Percentiles rank a stretch among this genome's conserved stretches.
These are phyloP conservation scores for Sanguinoderma infundibulare DNA, from an alignment of 1,284 basidiomycete genomes.

Conservation along the genomic window DNA sequence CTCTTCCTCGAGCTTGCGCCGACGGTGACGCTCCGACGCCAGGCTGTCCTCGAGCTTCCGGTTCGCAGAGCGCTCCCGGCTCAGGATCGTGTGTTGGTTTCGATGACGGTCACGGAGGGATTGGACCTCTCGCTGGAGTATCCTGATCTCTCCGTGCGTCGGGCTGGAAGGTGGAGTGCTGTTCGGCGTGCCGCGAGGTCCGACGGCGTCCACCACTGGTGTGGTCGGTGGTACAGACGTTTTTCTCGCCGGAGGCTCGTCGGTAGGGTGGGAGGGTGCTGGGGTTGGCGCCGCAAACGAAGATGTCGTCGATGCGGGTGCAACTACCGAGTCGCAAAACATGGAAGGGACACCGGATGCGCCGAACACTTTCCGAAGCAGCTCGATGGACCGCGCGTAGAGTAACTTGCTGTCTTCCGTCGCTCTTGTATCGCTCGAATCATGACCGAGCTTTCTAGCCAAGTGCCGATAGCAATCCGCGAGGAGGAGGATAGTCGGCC, in stretches of 20 bases:
- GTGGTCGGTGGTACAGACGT: neutral
- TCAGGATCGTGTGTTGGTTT: conserved; percentile 35
- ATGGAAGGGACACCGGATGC: conserved; percentile 16
- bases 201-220: neutral
- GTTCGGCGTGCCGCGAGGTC: neutral
- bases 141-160: conserved; percentile 19
- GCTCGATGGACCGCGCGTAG: conserved; percentile 44
- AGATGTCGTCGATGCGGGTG: neutral
- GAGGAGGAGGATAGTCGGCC: conserved; percentile 55
- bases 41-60: conserved; percentile 52
- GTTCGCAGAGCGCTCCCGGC: conserved; percentile 43
- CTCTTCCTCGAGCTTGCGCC: conserved; percentile 47
- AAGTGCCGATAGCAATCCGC: conserved; percentile 58
- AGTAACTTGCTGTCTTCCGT: conserved; percentile 38
- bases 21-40: conserved; percentile 43
- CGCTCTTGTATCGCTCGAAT: conserved; percentile 10
- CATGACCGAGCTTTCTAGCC: conserved; percentile 28
- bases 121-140: conserved; percentile 47
- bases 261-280: neutral
- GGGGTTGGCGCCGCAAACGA: neutral
- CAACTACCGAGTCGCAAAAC: neutral
- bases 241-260: neutral
- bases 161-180: neutral
- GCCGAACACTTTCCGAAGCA: conserved; percentile 59
- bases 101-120: conserved; percentile 43